A percentile compares a stretch with the other conserved stretches of the same genome.
These are phyloP conservation scores for Borealophlyctis nickersoniae DNA, from an alignment of 192 early-diverging fungal genomes.

Conservation along the genomic window DNA sequence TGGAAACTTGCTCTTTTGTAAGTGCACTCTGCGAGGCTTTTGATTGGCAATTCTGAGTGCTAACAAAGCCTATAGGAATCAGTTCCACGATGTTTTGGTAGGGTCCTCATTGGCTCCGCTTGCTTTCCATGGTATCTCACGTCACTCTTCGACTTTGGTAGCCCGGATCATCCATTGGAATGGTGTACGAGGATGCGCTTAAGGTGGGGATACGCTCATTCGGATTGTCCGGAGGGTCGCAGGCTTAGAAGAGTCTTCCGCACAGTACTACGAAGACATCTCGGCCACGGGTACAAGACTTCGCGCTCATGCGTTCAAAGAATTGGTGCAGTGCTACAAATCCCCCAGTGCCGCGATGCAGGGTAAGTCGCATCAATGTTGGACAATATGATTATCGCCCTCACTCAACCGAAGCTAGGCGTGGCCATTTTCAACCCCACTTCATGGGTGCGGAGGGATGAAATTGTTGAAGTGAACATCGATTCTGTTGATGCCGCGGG, in stretches of 20 bases:
- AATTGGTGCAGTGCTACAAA: neutral
- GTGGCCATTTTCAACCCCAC: constrained; percentile 41
- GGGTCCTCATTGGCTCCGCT: neutral
- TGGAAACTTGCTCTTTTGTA: constrained; percentile 89
- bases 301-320: constrained; percentile 28
- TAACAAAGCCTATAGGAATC: constrained; percentile 48
- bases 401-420: too few species aligned
- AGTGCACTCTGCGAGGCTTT: constrained; percentile 8
- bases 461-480: constrained; percentile 28
- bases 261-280: constrained; percentile 49
- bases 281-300: constrained; percentile 27
- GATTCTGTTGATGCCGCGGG: neutral
- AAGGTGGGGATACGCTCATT: constrained; percentile 39
- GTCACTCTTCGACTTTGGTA: neutral
- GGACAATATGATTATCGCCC: too few species aligned
- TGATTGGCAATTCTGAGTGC: neutral
- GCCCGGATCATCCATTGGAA: constrained; percentile 85
- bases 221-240: neutral
- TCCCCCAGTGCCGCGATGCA: neutral
- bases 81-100: constrained; percentile 93
- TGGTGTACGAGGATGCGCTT: constrained; percentile 86
- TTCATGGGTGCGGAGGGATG: constrained; percentile 22
- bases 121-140: neutral
- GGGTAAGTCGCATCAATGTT: too few species aligned
- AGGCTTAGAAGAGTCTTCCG: neutral